A percentile compares a stretch with the other conserved stretches of the same genome.
phyloP scores from a whole-genome alignment of 1,284 basidiomycete species.

The Ustilago loliicola region DNA sequence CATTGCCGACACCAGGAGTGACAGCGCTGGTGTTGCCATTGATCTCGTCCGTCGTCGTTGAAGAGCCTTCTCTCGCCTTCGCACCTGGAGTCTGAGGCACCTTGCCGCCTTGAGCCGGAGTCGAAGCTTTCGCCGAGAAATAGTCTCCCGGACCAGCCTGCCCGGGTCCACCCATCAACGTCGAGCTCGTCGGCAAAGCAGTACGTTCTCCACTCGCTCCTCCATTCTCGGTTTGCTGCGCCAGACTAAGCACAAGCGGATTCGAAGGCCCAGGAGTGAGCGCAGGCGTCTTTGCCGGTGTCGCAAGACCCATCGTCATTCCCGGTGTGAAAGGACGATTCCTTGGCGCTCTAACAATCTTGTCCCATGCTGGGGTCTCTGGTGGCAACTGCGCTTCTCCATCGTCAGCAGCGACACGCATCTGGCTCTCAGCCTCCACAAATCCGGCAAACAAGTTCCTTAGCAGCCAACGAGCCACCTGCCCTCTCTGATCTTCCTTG shows the following conservation, averaged over 20 bases:
- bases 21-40: conserved; percentile 26
- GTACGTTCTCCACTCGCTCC: conserved; percentile 23
- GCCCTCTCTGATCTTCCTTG: conserved; percentile 78
- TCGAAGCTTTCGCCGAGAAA: conserved; percentile 44
- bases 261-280: conserved; percentile 36
- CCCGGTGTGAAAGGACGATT: conserved; percentile 68
- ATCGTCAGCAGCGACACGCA: conserved; percentile 37
- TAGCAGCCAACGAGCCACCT: conserved; percentile 66
- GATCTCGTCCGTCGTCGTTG: conserved; percentile 25
- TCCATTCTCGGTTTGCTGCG: conserved; percentile 19
- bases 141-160: conserved; percentile 36
- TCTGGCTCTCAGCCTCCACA: conserved; percentile 58
- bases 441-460: conserved; percentile 68
- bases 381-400: conserved; percentile 11
- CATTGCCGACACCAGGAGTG: conserved; percentile 15
- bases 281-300: conserved; percentile 56
- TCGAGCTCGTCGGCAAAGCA: conserved; percentile 32
- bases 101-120: conserved; percentile 1
- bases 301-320: conserved; percentile 59
- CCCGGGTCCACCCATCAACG: conserved; percentile 11
- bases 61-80: conserved; percentile 25
- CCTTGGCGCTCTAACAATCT: conserved; percentile 29
- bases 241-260: conserved; percentile 25
- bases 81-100: conserved; percentile 21
- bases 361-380: conserved; percentile 49